Percentiles rank a stretch among this genome's conserved stretches.
Evolutionary conservation across 2,329 filamentous ascomycete species (phyloP).

Genomic region (Pseudocercospora fuligena): DNA sequence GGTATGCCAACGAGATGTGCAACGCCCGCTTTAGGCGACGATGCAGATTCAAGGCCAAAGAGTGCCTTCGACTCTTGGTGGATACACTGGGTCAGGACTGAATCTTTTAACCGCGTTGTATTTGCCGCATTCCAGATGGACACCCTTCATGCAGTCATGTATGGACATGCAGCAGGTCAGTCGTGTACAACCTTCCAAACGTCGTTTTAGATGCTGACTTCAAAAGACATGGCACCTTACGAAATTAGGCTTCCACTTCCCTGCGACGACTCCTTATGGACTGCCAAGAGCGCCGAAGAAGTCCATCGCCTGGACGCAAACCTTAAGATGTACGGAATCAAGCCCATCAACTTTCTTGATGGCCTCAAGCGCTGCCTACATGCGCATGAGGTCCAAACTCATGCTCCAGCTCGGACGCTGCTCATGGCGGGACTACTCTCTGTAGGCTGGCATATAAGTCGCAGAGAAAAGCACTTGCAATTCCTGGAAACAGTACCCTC

Average conservation of each 20-base stretch:
- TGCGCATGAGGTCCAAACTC: conserved; percentile 79
- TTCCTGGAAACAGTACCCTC: conserved; percentile 79
- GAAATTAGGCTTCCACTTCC: conserved; percentile 89
- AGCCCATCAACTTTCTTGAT: conserved; percentile 84
- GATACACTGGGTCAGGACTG: conserved; percentile 91
- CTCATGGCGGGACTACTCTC: conserved; percentile 90
- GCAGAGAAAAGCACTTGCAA: conserved; percentile 87
- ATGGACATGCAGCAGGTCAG: conserved; percentile 71
- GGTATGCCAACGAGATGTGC: conserved; percentile 26
- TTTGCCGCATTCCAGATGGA: conserved; percentile 94
- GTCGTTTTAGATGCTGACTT: not conserved
- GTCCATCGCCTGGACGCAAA: conserved; percentile 81
- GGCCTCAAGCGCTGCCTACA: conserved; percentile 86
- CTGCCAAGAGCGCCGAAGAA: conserved; percentile 80
- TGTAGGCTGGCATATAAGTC: conserved; percentile 95
- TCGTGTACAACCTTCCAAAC: not conserved
- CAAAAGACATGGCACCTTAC: conserved; percentile 85
- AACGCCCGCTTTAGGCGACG: conserved; percentile 12
- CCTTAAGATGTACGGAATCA: conserved; percentile 77
- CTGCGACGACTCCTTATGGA: conserved; percentile 90
- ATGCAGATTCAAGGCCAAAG: conserved; percentile 1
- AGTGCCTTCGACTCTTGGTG: conserved; percentile 62
- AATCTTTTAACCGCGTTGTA: conserved; percentile 82
- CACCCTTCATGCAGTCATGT: conserved; percentile 94
- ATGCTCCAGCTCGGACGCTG: conserved; percentile 86